Conservation (phyloP, 192 early-diverging fungal species). For the Entomortierella beljakovae region DNA sequence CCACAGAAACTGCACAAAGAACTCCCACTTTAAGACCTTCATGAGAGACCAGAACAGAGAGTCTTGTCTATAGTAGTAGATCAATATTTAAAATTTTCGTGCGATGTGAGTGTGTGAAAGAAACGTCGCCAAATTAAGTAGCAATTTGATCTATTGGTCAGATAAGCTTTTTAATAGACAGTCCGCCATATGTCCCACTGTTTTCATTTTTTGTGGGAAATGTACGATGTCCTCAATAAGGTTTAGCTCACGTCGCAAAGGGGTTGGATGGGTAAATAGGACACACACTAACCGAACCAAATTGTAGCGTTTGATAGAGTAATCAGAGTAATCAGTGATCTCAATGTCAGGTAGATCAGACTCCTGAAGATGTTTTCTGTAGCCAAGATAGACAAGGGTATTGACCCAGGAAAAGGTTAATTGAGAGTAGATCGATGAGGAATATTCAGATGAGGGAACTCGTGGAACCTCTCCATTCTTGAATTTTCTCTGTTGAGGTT, state of each 20-base stretch:
- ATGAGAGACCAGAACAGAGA: conserved; percentile 35
- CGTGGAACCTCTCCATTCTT: conserved; percentile 17
- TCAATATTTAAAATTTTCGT: no score
- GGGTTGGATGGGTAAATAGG: not conserved
- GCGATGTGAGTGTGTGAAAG: not conserved
- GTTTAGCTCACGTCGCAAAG: not conserved
- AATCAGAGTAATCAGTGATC: conserved; percentile 47
- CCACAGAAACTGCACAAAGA: conserved; percentile 48
- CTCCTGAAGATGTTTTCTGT: conserved; percentile 63
- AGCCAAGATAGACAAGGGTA: conserved; percentile 60
- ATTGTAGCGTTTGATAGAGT: conserved; percentile 35
- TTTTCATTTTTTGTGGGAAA: no score
- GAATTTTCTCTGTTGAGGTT: conserved; percentile 3
- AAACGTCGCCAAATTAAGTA: not conserved
- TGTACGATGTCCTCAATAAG: not conserved
- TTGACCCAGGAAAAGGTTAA: conserved; percentile 56
- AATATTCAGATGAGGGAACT: conserved; percentile 37
- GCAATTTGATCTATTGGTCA: no score
- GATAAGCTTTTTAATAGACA: no score
- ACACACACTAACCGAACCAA: conserved; percentile 28
- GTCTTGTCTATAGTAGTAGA: conserved; percentile 11
- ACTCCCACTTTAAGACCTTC: conserved; percentile 32
- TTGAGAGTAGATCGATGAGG: conserved; percentile 49
- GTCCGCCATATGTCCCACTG: no score
- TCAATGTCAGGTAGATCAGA: conserved; percentile 70